Base-by-base conservation (phyloP, 2,329 filamentous ascomycete species). In the Pseudopyrenochaeta lycopersici region DNA sequence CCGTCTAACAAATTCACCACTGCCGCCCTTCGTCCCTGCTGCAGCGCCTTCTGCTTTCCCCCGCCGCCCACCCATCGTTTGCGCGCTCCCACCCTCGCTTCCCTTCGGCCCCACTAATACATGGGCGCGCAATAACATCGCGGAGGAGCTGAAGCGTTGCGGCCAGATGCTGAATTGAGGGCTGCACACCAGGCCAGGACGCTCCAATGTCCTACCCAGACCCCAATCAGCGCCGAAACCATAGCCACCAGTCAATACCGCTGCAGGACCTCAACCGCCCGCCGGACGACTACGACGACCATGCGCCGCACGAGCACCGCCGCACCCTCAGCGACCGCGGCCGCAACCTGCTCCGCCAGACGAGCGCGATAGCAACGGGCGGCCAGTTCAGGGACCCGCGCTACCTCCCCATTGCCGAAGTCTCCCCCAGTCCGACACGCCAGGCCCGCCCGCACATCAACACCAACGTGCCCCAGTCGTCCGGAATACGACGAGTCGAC, bases 231-330 rank as follows among this genome's bases (percentile, higher is more conserved):
- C 76, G 79, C 57, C 77, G 79, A 61, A 76, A 77, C 58, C 79
- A 82, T 23, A 76, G 78, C 52, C 78, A 81, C 54, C 84, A 84
- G 67, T 88, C 88, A 58, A 93, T 95, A 77, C 90, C 89, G 54
- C 80, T 94, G 53, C 88, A 88, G 74, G 85, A 80, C 63, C 75
- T 81, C 54, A 74, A 74, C 60, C 73, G 72, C 42, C 75, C 74
- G 56, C 73, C 73, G 18, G 75, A 76, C 56, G 63, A 73, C 31
- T 53, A 72, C 42, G 64, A 71, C 39, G 58, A 69, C 23, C 54
- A 63, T 52, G 67, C 67, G 44, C 61, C 68, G 46, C 59, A 66
- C 15, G 63, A 73, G 49, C 68, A 74, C 52, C 77, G 79, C 60
- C 70, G 77, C 49, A 81, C 78, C n/a, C 72, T 82, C 54, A 81